Percentiles rank a stretch among this genome's conserved stretches.
Conservation (phyloP, 768 basidiomycete species). For the Lentinula guzmanii region DNA sequence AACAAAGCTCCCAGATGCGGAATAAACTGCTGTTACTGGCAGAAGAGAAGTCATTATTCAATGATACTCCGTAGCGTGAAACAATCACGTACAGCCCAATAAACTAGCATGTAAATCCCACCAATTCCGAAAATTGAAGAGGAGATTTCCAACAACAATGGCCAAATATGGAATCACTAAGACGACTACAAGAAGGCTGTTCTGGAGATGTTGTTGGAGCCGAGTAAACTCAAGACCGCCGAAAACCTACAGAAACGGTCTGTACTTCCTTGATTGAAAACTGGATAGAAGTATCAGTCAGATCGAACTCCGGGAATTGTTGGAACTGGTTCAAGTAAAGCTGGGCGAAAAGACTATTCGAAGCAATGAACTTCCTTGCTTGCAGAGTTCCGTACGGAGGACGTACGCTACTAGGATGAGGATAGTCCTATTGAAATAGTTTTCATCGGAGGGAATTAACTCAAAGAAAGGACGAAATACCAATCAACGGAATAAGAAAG, state of each 20-base stretch:
- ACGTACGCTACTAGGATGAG: constrained; percentile 2
- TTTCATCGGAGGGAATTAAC: not conserved
- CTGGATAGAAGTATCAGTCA: constrained; percentile 18
- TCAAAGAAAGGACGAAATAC: not conserved
- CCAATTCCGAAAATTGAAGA: constrained; percentile 13
- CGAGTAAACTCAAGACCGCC: not conserved
- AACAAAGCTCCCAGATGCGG: constrained; percentile 11
- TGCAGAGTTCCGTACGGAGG: not conserved
- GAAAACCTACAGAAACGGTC: constrained; percentile 2
- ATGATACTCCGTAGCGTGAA: not conserved
- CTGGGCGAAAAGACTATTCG: constrained; percentile 13
- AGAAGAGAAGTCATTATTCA: not conserved
- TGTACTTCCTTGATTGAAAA: constrained; percentile 9
- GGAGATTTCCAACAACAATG: constrained; percentile 14
- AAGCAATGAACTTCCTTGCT: not conserved
- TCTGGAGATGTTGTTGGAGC: not conserved
- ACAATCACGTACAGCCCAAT: constrained; percentile 13
- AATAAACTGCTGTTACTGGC: constrained; percentile 13
- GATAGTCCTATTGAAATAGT: not conserved
- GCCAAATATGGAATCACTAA: constrained; percentile 10
- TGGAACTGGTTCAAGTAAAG: constrained; percentile 18
- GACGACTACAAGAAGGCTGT: not conserved
- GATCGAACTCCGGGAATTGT: constrained; percentile 15
- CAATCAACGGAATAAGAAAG: constrained; percentile 3
- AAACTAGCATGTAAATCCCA: constrained; percentile 18